Evolutionary conservation across 305 asterid species (phyloP), one percentile per base, ranked within the genome.

Genomic region (Solanum chacoense): DNA sequence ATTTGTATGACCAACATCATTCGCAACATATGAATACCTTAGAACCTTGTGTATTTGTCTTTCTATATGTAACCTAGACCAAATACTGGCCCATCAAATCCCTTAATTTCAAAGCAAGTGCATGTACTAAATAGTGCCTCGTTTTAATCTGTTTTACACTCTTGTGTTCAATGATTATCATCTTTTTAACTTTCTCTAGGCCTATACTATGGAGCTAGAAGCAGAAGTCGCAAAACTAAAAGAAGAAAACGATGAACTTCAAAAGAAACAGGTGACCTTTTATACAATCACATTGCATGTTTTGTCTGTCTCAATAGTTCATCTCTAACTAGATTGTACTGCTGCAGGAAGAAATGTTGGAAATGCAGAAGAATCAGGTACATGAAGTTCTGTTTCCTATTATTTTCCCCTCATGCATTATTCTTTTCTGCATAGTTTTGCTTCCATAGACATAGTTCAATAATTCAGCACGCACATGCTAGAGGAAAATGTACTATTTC

Each of bases 211-310:
- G 93, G 99, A 98, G 89, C 89, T 98, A 93, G 99, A 98, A 94
- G 97, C 92, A 65, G 99, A 98, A 94, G 96, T 98, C 31, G 96
- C 98, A 76, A 96, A 94, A 91, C 91, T 98, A 88, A 98, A 98
- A 94, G 99, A 95, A 92, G 97, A 98, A 91, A 95, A 95, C 81
- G 93, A 94, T 88, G 92, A 91, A 90, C 89, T 98, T 92, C 91
- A 76, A 89, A 95, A 93, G 95, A 98, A 94, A 90, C 98, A 94
- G 96, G 99, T 96, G 31, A 24, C 26, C 63, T 87, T 87, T 9
- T 55, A 35, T 87, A 8, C 8, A 22, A 28, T 38, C 55, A 24
- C 59, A 34, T 86, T 79, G 45, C 31, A n/a, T 14, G 24, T 76
- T 29, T 89, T 16, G 38, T 73, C 20, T 76, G 31, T 40, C 36